Conservation (phyloP, 257 asterid species). For the Solanum corneliomulleri region DNA sequence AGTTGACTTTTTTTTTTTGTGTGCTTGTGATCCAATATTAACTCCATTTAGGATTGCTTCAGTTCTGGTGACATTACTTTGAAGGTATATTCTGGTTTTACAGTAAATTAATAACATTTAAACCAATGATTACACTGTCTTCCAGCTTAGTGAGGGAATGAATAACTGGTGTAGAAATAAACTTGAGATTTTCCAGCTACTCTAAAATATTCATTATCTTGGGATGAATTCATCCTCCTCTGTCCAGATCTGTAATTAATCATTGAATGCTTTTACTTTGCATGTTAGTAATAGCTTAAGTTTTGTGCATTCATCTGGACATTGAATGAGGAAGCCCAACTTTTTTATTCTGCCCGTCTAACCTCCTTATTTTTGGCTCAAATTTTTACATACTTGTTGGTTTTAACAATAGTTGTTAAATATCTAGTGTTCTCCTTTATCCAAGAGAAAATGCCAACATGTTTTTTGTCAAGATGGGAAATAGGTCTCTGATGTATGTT, state of each 20-base stretch:
- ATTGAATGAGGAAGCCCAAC: not conserved
- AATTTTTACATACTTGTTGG: not conserved
- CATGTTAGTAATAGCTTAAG: not conserved
- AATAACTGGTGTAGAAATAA: not conserved
- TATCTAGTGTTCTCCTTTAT: not conserved
- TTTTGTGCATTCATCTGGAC: not conserved
- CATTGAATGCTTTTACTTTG: not conserved
- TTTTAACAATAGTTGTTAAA: not conserved
- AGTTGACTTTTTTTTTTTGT: slow-evolving; percentile 2
- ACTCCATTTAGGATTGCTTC: not conserved
- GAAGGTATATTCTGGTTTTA: not conserved
- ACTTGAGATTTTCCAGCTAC: not conserved
- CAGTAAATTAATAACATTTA: not conserved
- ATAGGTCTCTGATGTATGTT: not conserved
- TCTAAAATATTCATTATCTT: not conserved
- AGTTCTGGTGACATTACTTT: not conserved
- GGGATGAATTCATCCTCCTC: not conserved
- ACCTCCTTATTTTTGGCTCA: not conserved
- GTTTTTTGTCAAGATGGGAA: not conserved
- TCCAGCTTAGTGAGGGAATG: not conserved
- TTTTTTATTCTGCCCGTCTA: not conserved
- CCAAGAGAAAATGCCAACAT: not conserved
- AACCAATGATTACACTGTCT: not conserved
- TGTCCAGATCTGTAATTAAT: not conserved
- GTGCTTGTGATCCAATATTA: not conserved